A percentile compares a stretch with the other conserved stretches of the same genome.
Conservation (phyloP, 2,329 filamentous ascomycete genomes). For the Fusarium nelsonii region DNA sequence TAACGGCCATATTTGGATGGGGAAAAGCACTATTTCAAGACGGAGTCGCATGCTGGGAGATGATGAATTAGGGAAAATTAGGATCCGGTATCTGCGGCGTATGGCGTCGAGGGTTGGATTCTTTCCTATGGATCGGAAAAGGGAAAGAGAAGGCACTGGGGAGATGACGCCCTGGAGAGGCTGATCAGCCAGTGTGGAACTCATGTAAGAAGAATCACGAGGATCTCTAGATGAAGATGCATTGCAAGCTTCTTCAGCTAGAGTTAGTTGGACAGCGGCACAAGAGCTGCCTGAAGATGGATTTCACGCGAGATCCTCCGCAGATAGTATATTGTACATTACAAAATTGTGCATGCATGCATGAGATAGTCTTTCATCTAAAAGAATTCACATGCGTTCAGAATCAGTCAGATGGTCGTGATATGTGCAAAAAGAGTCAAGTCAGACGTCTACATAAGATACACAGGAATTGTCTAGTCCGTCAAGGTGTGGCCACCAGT, state of each 20-base stretch:
- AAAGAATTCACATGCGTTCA: constrained; percentile 33
- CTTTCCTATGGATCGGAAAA: constrained; percentile 22
- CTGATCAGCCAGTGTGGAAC: constrained; percentile 28
- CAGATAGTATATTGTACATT: constrained; percentile 44
- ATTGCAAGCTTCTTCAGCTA: constrained; percentile 12
- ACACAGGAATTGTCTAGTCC: constrained; percentile 52
- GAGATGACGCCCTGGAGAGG: constrained; percentile 35
- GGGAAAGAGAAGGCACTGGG: constrained; percentile 23
- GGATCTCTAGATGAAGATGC: constrained; percentile 20
- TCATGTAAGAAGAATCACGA: constrained; percentile 32
- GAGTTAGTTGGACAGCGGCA: constrained; percentile 23
- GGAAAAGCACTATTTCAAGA: constrained; percentile 44
- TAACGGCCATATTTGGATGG: constrained; percentile 48
- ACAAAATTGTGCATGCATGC: constrained; percentile 43
- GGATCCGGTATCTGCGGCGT: constrained; percentile 46
- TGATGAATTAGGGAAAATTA: constrained; percentile 38
- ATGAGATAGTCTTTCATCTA: constrained; percentile 40
- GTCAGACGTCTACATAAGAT: constrained; percentile 53
- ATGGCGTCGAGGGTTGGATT: constrained; percentile 48
- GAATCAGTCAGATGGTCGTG: neutral
- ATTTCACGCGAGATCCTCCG: constrained; percentile 23
- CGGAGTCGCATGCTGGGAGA: constrained; percentile 43
- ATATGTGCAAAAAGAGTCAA: constrained; percentile 48
- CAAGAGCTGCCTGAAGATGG: constrained; percentile 28
- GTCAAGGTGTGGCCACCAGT: constrained; percentile 41